Base-by-base conservation (phyloP, 139 green algal genomes). In the Picochlorum sp. region DNA sequence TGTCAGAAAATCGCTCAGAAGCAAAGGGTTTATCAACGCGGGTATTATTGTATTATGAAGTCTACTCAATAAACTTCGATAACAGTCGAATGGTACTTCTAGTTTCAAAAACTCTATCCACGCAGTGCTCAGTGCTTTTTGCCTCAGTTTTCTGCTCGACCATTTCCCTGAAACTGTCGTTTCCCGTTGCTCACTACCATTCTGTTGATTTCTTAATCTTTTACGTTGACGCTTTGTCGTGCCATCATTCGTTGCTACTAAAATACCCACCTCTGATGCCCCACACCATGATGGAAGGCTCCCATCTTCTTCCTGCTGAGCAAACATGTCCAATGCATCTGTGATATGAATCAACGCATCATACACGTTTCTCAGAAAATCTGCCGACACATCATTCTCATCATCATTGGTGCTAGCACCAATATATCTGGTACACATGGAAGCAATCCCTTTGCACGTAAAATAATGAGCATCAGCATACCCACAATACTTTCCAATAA, bases 1-100 rank as follows among this genome's bases (percentile, higher is more conserved):
- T 5, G 87, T 91, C 30, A 96, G 81, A 72, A 97, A 94, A 82
- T 99, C 94, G 1, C 80, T 74, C 62, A 97, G 84, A 56, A 88
- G 78, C 30, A 88, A 52, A 6, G 90, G 89, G 51, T 83, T 84
- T 21, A 63, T 18, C 72, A 97, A 68, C 62, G 85, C 58, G 1
- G 89, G 89, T 51, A 97, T 87, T 26, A 97, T 78, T 1, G 47
- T 37, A 6, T 44, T 56, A 54, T 89, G 89, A 64, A 96, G 59
- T 26, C 62, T 37, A 37, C 81, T 52, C 60, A 97, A 26, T 56
- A 87, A 80, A 73, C 85, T 83, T 26, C 77, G 75, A 49, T 88
- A 81, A 8, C 88, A 69, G 56, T 91, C 87, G 0, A 67, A 46
- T 0, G 91, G 88, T 18, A 97, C 66, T 13, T 78, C 73, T 49